phyloP scores from a whole-genome alignment of 1,284 basidiomycete genomes.

The Puccinia brachypodii region DNA sequence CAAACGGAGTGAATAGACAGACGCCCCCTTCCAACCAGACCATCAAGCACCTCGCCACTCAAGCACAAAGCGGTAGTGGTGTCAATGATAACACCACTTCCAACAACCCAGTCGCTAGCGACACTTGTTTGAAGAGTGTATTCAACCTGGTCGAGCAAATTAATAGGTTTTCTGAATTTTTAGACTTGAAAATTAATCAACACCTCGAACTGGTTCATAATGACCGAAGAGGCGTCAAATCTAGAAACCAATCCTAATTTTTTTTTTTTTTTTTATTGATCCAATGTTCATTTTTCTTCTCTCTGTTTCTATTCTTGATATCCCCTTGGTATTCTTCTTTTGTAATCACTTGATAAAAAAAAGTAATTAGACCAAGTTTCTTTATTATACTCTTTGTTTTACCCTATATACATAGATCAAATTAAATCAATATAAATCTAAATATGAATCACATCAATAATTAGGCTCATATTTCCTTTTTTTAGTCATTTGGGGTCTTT shows the following conservation, averaged over 20 bases:
- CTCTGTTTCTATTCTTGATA: too few relatives aligned
- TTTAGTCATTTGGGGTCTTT: too few relatives aligned
- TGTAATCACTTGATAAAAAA: too few relatives aligned
- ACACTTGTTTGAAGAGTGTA: conserved; percentile 14
- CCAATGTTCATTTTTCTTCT: too few relatives aligned
- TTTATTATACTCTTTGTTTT: too few relatives aligned
- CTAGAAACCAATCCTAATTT: conserved; percentile 7
- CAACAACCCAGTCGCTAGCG: not conserved
- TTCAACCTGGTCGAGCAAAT: conserved; percentile 25
- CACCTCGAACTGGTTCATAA: not conserved
- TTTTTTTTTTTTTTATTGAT: not conserved
- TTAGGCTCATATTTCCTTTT: too few relatives aligned
- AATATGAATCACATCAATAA: too few relatives aligned
- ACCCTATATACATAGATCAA: too few relatives aligned
- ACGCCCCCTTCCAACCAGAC: not conserved
- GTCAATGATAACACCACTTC: not conserved
- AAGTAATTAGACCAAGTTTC: too few relatives aligned
- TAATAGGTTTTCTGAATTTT: conserved; percentile 34
- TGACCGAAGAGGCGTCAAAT: conserved; percentile 15
- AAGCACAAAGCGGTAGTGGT: not conserved
- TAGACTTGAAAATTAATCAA: conserved; percentile 38
- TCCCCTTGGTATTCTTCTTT: too few relatives aligned
- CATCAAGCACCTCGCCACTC: not conserved
- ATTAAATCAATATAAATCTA: too few relatives aligned
- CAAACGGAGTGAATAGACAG: not conserved